Conservation (phyloP, 2,329 filamentous ascomycete species). For the Chrysoporthe puriensis region DNA sequence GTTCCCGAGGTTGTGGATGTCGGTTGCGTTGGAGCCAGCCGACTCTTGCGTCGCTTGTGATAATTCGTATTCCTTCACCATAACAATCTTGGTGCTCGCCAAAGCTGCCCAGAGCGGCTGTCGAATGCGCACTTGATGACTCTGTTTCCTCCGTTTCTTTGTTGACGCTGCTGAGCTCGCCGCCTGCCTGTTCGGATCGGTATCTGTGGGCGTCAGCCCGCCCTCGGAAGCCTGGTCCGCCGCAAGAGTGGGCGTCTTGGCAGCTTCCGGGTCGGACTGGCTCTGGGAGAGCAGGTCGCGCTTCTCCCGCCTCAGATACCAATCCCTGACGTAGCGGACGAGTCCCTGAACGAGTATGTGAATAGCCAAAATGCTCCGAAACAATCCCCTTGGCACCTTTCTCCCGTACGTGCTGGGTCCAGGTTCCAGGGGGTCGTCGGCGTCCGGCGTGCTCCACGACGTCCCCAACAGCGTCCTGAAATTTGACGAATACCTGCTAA, state of each 20-base stretch:
- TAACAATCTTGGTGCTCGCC: constrained; percentile 94
- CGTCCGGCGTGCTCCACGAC: constrained; percentile 44
- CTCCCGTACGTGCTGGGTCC: constrained; percentile 55
- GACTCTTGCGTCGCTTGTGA: constrained; percentile 76
- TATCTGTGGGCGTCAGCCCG: constrained; percentile 57
- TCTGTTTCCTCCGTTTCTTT: constrained; percentile 89
- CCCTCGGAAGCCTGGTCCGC: constrained; percentile 45
- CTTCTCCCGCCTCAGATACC: constrained; percentile 66
- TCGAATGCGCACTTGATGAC: constrained; percentile 84
- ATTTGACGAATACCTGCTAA: constrained; percentile 51
- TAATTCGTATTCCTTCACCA: constrained; percentile 88
- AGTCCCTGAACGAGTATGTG: constrained; percentile 77
- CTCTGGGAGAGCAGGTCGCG: constrained; percentile 53
- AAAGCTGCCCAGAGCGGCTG: constrained; percentile 94
- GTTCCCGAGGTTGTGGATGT: constrained; percentile 77
- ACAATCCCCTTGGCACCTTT: constrained; percentile 65
- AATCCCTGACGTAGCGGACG: constrained; percentile 70
- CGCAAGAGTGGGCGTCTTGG: constrained; percentile 47
- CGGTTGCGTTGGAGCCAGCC: constrained; percentile 73
- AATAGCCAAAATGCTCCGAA: constrained; percentile 70
- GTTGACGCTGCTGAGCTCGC: constrained; percentile 61
- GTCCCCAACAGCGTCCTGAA: constrained; percentile 37
- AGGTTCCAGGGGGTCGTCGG: constrained; percentile 53
- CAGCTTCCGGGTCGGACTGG: constrained; percentile 65
- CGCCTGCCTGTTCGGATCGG: constrained; percentile 56